Percentiles rank a stretch among this genome's conserved stretches.
Evolutionary conservation across 208 protist genomes (phyloP).

Genomic region (Leishmania guyanensis): DNA sequence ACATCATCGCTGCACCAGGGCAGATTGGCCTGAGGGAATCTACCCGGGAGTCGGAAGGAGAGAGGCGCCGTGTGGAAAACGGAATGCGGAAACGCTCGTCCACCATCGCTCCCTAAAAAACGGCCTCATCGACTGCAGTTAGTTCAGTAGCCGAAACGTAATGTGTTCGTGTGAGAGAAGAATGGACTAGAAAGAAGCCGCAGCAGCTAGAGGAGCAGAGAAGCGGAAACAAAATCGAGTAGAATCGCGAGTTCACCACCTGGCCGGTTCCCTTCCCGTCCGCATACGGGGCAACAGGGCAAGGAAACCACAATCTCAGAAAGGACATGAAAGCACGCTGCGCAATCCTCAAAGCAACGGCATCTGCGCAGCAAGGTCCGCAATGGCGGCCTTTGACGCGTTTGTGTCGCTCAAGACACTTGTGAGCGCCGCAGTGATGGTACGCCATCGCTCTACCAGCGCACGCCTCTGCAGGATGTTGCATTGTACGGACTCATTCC

Average conservation of each 20-base stretch:
- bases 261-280: neutral
- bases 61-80: neutral
- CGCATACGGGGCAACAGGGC: neutral
- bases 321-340: too few species aligned
- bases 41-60: neutral
- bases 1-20: neutral
- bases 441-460: slow-evolving; percentile 30
- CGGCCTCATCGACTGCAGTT: neutral
- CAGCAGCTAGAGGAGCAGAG: neutral
- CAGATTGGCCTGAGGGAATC: neutral
- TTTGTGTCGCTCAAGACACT: slow-evolving; percentile 28
- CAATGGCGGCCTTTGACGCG: slow-evolving; percentile 25
- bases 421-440: slow-evolving; percentile 19
- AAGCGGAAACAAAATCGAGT: neutral
- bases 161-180: neutral
- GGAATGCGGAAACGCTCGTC: neutral
- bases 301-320: neutral
- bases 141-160: neutral
- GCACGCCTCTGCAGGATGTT: slow-evolving; percentile 32
- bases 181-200: neutral
- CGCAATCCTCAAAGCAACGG: slow-evolving; percentile 30
- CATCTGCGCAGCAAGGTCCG: slow-evolving; percentile 41
- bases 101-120: too few species aligned
- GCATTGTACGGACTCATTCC: slow-evolving; percentile 59
- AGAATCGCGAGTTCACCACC: neutral